Base-by-base conservation (phyloP, 192 early-diverging fungal genomes). In the Allomyces macrogynus region DNA sequence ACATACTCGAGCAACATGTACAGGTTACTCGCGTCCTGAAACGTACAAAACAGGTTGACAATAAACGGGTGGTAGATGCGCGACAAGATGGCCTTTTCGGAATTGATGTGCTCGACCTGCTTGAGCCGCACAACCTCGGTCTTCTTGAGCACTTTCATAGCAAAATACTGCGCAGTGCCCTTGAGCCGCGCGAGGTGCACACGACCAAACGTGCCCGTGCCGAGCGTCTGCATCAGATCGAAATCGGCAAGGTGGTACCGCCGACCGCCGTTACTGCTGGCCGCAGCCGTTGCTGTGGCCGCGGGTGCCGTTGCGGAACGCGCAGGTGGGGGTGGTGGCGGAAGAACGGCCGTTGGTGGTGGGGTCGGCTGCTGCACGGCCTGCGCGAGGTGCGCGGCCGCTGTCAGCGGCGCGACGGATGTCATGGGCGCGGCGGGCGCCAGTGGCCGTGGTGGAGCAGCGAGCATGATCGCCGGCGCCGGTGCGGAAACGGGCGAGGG, bases 1-100 rank as follows among this genome's bases (percentile, higher is more conserved):
- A 97, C 92, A 71, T 95, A 97, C 77, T 97, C 95, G 65, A 90
- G 77, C 60, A 97, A 78, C 89, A 97, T 94, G 71, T 92, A 97
- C 63, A 97, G 77, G 72, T 91, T 92, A 60, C 75, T 70, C 63
- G 92, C 91, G 74, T 97, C 90, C 71, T 97, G 92, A 72, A 97
- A 95, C 40, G 95, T 97, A 70, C 91, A 93, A 65, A 89, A 83
- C 78, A 90, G 79, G 70, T 86, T 84, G 67, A 90, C 88, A 67
- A 90, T 87, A 69, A 90, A 90, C n/a, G 89, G 89, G 69, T 82
- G 82, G 61, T 78, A 77, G 54, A 89, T 81, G 60, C 77, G 81
- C 61, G 84, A 75, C 22, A 90, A 73, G 62, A 90, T 90, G 69
- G 77, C 81, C 69, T 87, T 88, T 70, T 90, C 87, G 26, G 86